A percentile compares a stretch with the other conserved stretches of the same genome.
Evolutionary conservation across 1,284 basidiomycete genomes (phyloP).

Genomic region (Ganoderma resinaceum): DNA sequence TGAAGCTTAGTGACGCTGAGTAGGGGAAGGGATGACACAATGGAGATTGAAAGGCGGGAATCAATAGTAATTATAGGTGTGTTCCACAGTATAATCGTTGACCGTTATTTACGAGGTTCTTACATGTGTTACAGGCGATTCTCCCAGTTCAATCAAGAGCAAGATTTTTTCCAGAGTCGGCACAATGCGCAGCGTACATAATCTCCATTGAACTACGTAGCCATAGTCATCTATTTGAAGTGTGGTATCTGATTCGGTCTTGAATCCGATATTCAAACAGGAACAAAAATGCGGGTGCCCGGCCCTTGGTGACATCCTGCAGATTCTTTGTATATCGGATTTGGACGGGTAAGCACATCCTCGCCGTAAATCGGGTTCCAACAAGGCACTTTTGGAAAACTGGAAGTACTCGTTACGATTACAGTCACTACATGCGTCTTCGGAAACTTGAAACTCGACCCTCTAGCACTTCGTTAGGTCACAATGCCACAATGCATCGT

Average conservation of each 20-base stretch:
- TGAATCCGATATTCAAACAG: neutral
- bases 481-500: neutral
- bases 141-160: neutral
- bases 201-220: too few species aligned
- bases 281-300: constrained; percentile 16
- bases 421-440: neutral
- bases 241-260: neutral
- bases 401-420: neutral
- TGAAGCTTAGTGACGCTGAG: neutral
- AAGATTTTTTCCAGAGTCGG: neutral
- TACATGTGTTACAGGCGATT: neutral
- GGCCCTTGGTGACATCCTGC: constrained; percentile 17
- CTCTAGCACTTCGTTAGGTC: neutral
- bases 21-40: neutral
- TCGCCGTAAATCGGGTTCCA: too few species aligned
- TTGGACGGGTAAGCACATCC: neutral
- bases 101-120: neutral
- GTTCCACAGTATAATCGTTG: neutral
- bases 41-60: neutral
- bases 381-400: neutral
- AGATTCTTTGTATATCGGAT: neutral
- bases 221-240: neutral
- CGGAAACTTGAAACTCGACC: neutral
- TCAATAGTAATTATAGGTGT: neutral
- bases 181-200: neutral